Evolutionary conservation across 305 asterid species (phyloP), one percentile per base, ranked within the genome.

Genomic region (Fraxinus velutina): DNA sequence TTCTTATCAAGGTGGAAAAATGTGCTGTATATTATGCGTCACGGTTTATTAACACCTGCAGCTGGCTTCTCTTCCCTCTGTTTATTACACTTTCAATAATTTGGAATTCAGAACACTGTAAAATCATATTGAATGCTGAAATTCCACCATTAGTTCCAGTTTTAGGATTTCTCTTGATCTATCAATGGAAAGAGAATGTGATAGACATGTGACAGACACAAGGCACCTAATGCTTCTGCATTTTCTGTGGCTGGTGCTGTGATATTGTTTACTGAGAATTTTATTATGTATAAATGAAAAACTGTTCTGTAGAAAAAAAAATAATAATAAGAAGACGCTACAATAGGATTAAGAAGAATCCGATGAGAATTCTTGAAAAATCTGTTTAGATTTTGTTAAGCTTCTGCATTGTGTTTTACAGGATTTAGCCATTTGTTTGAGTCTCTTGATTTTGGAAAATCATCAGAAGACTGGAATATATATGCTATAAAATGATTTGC

Each of bases 11-110:
- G 73, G 62, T 66, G 70, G 70, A 73, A 21, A 50, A 70, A 78
- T 36, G 79, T 6, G 73, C 36, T 81, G 83, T 77, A 24, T 34
- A 47, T 30, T 5, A 42, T 68, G 75, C 39, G 55, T 79, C 81
- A 39, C 70, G 77, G 66, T 60, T 79, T 66, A 57, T 85, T 78
- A 76, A 73, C 72, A 17, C 73, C 52, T 76, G 60, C 24, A 15
- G 72, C 81, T 83, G 76, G 75, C 68, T 80, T 77, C 60, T 81
- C 72, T 79, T 84, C 62, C 76, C 81, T 83, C 42, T 32, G 73
- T 13, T 73, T 27, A 27, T 79, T 52, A 36, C 22, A 4, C 7
- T 27, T 66, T 75, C 79, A 24, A 75, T 42, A 57, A 19, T 52
- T 39, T 12, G 39, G 37, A 24, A 30, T 70, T 30, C 75, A 70